Conservation (phyloP, 495 filamentous ascomycete species). For the Xylaria longipes region DNA sequence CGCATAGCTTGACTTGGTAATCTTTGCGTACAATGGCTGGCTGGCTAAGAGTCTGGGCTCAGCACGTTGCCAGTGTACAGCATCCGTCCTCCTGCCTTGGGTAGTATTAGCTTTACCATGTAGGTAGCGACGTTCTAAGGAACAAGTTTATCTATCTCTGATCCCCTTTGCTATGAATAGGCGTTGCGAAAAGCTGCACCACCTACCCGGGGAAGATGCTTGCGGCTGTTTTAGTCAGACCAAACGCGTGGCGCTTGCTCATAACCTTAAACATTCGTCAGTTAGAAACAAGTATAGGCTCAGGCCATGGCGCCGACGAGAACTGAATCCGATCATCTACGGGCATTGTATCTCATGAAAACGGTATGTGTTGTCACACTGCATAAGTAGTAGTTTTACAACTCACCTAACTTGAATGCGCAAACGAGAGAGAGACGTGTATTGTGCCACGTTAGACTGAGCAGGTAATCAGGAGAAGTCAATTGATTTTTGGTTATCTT, state of each 20-base stretch:
- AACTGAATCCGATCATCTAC: neutral
- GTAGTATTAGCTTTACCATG: neutral
- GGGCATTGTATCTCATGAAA: constrained; percentile 11
- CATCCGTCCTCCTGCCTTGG: neutral
- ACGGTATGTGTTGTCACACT: constrained; percentile 18
- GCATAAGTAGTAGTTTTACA: constrained; percentile 14
- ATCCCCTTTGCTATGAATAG: neutral
- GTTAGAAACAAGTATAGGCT: neutral
- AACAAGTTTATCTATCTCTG: neutral
- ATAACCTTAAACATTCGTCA: constrained; percentile 20
- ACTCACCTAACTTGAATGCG: constrained; percentile 14
- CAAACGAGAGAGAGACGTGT: constrained; percentile 24
- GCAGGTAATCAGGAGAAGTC: constrained; percentile 11
- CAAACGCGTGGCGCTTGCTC: constrained; percentile 14
- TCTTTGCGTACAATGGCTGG: constrained; percentile 17
- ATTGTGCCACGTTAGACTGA: constrained; percentile 19
- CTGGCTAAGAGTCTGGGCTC: constrained; percentile 3
- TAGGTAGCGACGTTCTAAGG: neutral
- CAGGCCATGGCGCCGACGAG: neutral
- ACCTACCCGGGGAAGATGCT: neutral
- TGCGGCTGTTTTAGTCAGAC: constrained; percentile 4
- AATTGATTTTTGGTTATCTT: neutral
- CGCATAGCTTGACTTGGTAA: constrained; percentile 23
- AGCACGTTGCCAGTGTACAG: neutral
- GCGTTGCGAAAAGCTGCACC: neutral